Base-by-base conservation (phyloP, 2,329 filamentous ascomycete genomes). In the Cladosporium phlei region DNA sequence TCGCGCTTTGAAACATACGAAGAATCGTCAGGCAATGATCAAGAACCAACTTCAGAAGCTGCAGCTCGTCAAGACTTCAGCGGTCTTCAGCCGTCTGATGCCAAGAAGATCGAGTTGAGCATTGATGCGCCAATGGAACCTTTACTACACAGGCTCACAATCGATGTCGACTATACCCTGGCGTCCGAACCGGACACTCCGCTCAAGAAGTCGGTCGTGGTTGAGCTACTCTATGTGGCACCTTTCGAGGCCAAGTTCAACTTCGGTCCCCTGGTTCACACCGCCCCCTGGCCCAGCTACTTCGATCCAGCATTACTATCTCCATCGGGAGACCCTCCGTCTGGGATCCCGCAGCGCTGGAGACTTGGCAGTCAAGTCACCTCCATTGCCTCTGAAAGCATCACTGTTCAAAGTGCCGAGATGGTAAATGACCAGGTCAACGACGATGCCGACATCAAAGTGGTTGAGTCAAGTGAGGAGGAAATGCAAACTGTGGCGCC, bases 201-300 rank as follows among this genome's bases (percentile, higher is more conserved):
- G 1, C 85, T 97, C 29, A 80, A 83, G 28, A 91, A 94, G 65
- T 79, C 77, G 2, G 69, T 85, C 17, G 75, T 80, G 1, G 76
- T 86, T 29, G 82, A 84, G 20, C 19, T 48, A 2, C 22, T 10
- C 11, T 77, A 96, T 46, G 80, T 88, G 45, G 83, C 82, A 39
- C 88, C 91, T 0, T 97, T 98, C 58, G 89, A 95, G 67, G 87
- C 89, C 12, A 93, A 86, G 59, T 96, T 95, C 64, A 88, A 94
- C 52, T 80, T 97, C 52, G 76, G 83, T 10, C 89, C 93, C 9
- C 79, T 85, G 8, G 73, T 95, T 3, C 85, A 96, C 64, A 66
- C 77, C 0, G 83, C 85, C 38, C 74, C 80, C 2, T 98, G 93
- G 91, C 90, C 93, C 1, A 89, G 84, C 62, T 82, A 94, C 57